phyloP scores from a whole-genome alignment of 371 early-diverging fungal species.

The Lichtheimia ornata region DNA sequence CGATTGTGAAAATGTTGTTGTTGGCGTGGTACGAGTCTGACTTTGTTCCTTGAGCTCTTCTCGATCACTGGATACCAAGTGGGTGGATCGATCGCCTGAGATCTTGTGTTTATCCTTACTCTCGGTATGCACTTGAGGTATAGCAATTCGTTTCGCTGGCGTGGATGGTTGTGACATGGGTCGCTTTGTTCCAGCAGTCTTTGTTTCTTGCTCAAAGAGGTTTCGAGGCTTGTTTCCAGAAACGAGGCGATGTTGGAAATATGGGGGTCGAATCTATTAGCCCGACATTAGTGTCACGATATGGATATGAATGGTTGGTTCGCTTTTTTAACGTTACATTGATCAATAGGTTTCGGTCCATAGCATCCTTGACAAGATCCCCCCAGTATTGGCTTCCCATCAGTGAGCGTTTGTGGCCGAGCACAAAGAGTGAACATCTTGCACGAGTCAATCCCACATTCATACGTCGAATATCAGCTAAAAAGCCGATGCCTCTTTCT shows the following conservation, averaged over 20 bases:
- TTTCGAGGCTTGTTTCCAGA: constrained; percentile 16
- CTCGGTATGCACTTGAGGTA: constrained; percentile 4
- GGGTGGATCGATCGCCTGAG: neutral
- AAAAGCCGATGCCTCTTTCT: constrained; percentile 85
- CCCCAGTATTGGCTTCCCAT: constrained; percentile 70
- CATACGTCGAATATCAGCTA: constrained; percentile 87
- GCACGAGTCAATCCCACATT: constrained; percentile 97
- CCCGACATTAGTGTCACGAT: no score
- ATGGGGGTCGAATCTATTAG: constrained; percentile 16
- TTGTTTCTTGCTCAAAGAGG: constrained; percentile 19
- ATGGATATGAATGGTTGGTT: neutral
- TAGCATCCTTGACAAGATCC: constrained; percentile 61
- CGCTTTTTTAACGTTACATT: constrained; percentile 37
- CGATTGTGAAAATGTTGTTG: neutral
- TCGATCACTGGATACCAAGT: neutral
- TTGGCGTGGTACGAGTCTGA: neutral
- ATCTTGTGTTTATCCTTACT: neutral
- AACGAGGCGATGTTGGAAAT: constrained; percentile 20
- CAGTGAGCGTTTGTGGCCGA: constrained; percentile 78
- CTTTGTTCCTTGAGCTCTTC: neutral
- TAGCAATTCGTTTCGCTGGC: constrained; percentile 4
- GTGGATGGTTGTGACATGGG: neutral
- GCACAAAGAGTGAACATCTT: constrained; percentile 82
- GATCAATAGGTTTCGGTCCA: constrained; percentile 41
- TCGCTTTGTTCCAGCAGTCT: neutral